A percentile compares a stretch with the other conserved stretches of the same genome.
Evolutionary conservation across 352 stramenopile genomes (phyloP).

Genomic region (Aphanomyces cochlioides): DNA sequence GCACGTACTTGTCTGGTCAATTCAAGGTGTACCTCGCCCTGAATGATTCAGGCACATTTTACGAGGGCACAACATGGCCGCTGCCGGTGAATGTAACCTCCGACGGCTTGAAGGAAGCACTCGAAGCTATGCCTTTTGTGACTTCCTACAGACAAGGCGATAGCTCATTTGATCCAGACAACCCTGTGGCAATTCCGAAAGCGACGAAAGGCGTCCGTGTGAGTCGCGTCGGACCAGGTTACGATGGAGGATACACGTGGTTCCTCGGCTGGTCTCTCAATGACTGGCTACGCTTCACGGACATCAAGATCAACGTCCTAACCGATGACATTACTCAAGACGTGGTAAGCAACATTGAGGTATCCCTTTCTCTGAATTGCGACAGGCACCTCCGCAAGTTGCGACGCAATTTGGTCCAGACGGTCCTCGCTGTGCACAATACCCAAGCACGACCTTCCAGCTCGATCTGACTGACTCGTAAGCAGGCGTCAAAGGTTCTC

Average conservation of each 20-base stretch:
- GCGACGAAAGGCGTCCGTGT: conserved; percentile 66
- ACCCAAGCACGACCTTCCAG: conserved; percentile 50
- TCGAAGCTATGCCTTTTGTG: conserved; percentile 65
- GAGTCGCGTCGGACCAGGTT: conserved; percentile 54
- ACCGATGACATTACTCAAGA: conserved; percentile 58
- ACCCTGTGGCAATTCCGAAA: conserved; percentile 6
- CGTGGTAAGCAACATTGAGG: conserved; percentile 32
- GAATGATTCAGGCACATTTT: conserved; percentile 41
- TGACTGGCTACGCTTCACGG: conserved; percentile 66
- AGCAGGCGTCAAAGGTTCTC: neutral
- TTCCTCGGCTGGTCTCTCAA: conserved; percentile 66
- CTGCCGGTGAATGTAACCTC: conserved; percentile 68
- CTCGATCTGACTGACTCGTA: conserved; percentile 41
- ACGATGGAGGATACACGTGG: conserved; percentile 72
- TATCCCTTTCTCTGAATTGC: neutral
- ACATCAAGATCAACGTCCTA: conserved; percentile 61
- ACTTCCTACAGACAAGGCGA: conserved; percentile 62
- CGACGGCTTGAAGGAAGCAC: conserved; percentile 63
- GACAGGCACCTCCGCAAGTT: conserved; percentile 43
- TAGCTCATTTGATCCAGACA: conserved; percentile 15
- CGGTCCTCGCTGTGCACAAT: conserved; percentile 48
- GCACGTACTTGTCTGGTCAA: conserved; percentile 61
- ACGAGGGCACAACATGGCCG: conserved; percentile 53
- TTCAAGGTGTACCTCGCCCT: conserved; percentile 60
- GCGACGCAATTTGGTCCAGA: conserved; percentile 47